phyloP scores from a whole-genome alignment of 2,329 filamentous ascomycete genomes.

The Nectriaceae sp. region DNA sequence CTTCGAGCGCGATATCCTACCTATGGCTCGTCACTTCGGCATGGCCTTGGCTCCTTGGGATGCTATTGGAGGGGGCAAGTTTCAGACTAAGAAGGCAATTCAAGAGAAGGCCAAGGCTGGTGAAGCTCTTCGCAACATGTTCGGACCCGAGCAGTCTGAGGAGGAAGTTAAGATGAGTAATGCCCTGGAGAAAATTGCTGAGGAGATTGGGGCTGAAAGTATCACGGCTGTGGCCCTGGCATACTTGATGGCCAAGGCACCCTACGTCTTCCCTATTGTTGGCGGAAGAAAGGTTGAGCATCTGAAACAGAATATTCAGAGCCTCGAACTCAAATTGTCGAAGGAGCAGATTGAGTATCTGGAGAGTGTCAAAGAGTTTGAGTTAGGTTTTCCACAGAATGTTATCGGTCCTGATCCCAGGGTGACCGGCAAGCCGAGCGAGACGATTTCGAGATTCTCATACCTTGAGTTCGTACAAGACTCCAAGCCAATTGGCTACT shows the following conservation, averaged over 20 bases:
- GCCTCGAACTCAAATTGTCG: constrained; percentile 50
- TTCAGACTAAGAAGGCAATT: constrained; percentile 43
- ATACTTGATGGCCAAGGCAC: constrained; percentile 53
- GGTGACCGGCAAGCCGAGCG: not conserved
- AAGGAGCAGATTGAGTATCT: constrained; percentile 56
- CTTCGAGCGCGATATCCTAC: constrained; percentile 44
- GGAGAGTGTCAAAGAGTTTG: constrained; percentile 54
- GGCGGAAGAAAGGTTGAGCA: constrained; percentile 56
- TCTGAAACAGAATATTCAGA: constrained; percentile 56
- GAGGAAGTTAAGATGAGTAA: constrained; percentile 53
- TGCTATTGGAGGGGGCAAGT: constrained; percentile 54
- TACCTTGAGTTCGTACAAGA: not conserved
- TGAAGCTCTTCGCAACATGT: not conserved
- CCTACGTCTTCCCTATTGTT: constrained; percentile 54
- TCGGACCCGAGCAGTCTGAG: constrained; percentile 40
- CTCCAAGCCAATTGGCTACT: not conserved
- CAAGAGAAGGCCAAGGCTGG: constrained; percentile 14
- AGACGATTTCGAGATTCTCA: not conserved
- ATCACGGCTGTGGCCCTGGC: constrained; percentile 61
- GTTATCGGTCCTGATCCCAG: constrained; percentile 10
- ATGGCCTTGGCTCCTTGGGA: constrained; percentile 63
- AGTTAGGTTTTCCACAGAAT: constrained; percentile 49
- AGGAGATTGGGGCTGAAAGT: constrained; percentile 51
- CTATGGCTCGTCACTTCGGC: constrained; percentile 42
- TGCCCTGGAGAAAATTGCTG: constrained; percentile 59